Evolutionary conservation across 345 rosid species (phyloP).

Genomic region (Eucalyptus sideroxylon): DNA sequence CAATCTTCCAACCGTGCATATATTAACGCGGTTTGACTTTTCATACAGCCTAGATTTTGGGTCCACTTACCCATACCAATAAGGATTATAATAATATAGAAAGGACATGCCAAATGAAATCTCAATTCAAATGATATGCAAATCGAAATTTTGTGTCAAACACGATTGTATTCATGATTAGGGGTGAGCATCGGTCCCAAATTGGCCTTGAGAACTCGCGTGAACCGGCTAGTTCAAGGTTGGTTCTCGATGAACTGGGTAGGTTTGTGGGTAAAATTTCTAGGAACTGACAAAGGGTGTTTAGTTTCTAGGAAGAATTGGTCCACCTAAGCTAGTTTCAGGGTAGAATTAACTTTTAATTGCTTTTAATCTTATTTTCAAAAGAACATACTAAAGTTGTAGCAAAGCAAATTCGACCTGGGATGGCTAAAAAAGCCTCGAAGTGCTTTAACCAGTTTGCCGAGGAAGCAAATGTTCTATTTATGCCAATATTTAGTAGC

Average conservation of each 20-base stretch:
- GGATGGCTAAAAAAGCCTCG: not conserved
- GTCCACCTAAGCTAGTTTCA: not conserved
- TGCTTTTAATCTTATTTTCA: not conserved
- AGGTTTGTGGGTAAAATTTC: not conserved
- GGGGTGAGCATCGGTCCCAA: not conserved
- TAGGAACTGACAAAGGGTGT: not conserved
- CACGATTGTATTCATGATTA: not conserved
- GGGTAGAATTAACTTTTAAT: not conserved
- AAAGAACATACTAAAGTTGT: not conserved
- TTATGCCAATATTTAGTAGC: not conserved
- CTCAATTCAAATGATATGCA: not conserved
- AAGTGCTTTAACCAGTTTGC: not conserved
- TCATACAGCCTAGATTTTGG: not conserved
- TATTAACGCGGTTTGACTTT: not conserved
- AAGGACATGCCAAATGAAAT: not conserved
- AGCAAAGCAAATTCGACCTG: not conserved
- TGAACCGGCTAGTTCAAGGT: not conserved
- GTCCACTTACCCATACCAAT: not conserved
- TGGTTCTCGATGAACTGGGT: not conserved
- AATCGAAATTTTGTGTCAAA: not conserved
- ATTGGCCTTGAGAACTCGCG: not conserved
- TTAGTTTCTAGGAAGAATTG: not conserved
- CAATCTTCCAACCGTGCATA: not conserved
- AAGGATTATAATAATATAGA: not conserved
- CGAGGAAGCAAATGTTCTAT: not conserved